phyloP scores from a whole-genome alignment of 345 rosid genomes.

The Leavenworthia alabamica region DNA sequence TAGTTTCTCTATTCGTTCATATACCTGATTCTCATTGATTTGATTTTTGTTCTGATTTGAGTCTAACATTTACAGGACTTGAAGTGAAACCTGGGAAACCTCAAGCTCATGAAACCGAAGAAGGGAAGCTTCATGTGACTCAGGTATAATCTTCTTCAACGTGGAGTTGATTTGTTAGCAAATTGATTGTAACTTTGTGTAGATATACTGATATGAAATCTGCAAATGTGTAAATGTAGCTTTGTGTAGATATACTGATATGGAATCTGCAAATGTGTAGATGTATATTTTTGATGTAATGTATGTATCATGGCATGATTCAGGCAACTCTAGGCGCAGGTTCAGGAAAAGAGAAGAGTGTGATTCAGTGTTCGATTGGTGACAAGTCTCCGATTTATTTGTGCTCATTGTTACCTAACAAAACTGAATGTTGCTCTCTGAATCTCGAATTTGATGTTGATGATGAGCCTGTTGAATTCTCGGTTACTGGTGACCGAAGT shows the following conservation, averaged over 20 bases:
- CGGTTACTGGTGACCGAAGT: constrained; percentile 66
- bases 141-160: constrained; percentile 44
- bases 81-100: constrained; percentile 88
- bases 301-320: neutral
- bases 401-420: constrained; percentile 73
- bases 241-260: too few species aligned
- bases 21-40: neutral
- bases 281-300: too few species aligned
- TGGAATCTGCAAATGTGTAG: too few species aligned
- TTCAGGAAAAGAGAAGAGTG: constrained; percentile 47
- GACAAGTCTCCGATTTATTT: constrained; percentile 54
- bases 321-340: constrained; percentile 94
- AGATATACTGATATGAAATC: too few species aligned
- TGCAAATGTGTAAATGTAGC: neutral
- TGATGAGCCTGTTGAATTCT: constrained; percentile 68
- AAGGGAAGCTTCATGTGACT: constrained; percentile 68
- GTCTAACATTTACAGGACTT: constrained; percentile 35
- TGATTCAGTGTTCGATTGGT: constrained; percentile 67
- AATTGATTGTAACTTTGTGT: neutral
- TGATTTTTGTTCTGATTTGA: neutral
- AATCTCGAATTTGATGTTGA: constrained; percentile 66
- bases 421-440: constrained; percentile 59
- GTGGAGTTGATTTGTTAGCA: neutral
- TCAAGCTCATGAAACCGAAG: constrained; percentile 46
- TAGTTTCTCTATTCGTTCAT: constrained; percentile 10